phyloP scores from a whole-genome alignment of 225 moss, liverwort and hornwort genomes.

The Asterella californica region DNA sequence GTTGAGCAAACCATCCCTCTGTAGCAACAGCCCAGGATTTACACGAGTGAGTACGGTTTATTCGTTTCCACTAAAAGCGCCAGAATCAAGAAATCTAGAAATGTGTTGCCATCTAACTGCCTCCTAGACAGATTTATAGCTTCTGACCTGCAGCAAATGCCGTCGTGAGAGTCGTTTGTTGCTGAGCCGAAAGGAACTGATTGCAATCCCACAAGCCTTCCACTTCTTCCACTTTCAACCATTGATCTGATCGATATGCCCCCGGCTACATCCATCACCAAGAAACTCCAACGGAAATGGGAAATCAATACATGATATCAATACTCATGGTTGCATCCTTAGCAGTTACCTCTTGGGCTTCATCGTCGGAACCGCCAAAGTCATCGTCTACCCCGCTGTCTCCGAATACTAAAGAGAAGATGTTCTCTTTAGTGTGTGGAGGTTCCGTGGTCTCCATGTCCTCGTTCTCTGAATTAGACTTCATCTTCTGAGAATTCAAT shows the following conservation, averaged over 20 bases:
- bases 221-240: slow-evolving; percentile 50
- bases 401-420: slow-evolving; percentile 36
- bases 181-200: slow-evolving; percentile 40
- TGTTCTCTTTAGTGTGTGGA: neutral
- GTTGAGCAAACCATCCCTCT: slow-evolving; percentile 66
- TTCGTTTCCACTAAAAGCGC: neutral
- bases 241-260: slow-evolving; percentile 14
- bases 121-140: neutral
- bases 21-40: neutral
- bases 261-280: neutral
- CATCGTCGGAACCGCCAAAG: neutral
- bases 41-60: neutral
- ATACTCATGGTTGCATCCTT: neutral
- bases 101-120: neutral
- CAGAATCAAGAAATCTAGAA: neutral
- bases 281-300: neutral
- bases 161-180: slow-evolving; percentile 42
- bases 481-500: slow-evolving; percentile 11
- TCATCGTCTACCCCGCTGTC: slow-evolving; percentile 31
- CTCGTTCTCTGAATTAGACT: neutral
- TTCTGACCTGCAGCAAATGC: slow-evolving; percentile 54
- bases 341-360: slow-evolving; percentile 15
- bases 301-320: neutral
- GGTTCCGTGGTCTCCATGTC: neutral
- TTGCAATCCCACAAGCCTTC: slow-evolving; percentile 63